Evolutionary conservation across 2,329 filamentous ascomycete genomes (phyloP), one percentile per base, ranked within the genome.

Genomic region (Periglandula ipomoeae): DNA sequence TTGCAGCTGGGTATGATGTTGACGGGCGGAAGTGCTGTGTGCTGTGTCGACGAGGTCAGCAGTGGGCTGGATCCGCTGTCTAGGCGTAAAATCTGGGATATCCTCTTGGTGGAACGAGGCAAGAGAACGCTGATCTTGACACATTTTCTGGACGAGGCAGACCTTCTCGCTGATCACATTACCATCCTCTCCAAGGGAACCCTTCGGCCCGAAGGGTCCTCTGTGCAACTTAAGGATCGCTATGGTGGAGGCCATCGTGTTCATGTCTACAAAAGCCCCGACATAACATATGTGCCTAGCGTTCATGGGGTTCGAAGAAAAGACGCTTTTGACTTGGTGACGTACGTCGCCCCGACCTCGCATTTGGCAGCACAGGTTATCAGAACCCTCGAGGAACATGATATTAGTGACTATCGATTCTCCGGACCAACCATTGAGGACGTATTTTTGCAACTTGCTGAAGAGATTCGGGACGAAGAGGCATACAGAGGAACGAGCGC

Each of bases 1-100:
- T 74, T 95, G 8, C 90, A 96, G 64, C 74, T 96, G 2, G 89
- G 89, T 5, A 91, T 95, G 81, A 95, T 95, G 89, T 82, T 96
- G 57, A 94, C 88, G 3, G 90, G 91, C 52, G 89, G 89, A 10
- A 91, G 86, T 53, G 81, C 81, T 22, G 84, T 96, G 0, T 95
- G 90, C 67, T 93, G 89, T 59, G 82, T 96, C 5, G 90, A 96
- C 56, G 91, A 96, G 65, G 89, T 95, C 13, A 90, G 85, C 35
- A 89, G 85, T 51, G 91, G 90, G 13, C 75, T 96, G 19, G 90
- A 96, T 61, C 89, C 91, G 0, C 70, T 96, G 1, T 90, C 86
- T 19, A 76, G 91, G 48, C 74, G 89, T 24, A 95, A 95, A 68
- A 87, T 96, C 22, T 96, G 90, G 90, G 89, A 95, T 56, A 96